A percentile compares a stretch with the other conserved stretches of the same genome.
These are phyloP conservation scores for Echites panduratus DNA, from an alignment of 257 asterid species.

Conservation along the genomic window DNA sequence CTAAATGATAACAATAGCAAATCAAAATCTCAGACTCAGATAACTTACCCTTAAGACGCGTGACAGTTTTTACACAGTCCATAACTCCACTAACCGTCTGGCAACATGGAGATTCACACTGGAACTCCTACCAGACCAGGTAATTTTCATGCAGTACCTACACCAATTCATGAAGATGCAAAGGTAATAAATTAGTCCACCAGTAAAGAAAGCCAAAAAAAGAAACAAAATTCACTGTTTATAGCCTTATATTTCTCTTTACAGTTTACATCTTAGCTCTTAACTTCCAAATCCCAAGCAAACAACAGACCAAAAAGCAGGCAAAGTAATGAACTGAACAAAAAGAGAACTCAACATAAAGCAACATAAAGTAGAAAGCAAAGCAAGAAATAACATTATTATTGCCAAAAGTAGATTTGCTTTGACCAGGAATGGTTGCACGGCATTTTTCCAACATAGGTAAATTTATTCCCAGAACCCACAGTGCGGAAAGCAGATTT, in stretches of 20 bases:
- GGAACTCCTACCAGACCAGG: background rate
- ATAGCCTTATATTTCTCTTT: background rate
- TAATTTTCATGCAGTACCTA: slow-evolving; percentile 2
- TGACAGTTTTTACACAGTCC: slow-evolving; percentile 12
- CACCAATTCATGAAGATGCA: background rate
- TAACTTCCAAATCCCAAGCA: background rate
- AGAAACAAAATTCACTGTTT: background rate
- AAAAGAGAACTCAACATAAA: background rate
- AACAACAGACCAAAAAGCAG: background rate
- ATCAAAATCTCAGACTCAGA: background rate
- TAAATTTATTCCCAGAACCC: background rate
- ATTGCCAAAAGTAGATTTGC: background rate
- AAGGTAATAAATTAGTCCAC: background rate
- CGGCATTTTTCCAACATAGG: background rate
- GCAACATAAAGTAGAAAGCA: background rate
- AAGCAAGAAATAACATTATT: background rate
- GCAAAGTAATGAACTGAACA: background rate
- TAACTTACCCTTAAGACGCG: slow-evolving; percentile 16
- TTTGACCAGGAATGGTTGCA: background rate
- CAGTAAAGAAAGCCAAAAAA: background rate
- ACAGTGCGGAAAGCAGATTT: background rate
- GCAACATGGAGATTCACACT: slow-evolving; percentile 5
- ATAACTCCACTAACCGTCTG: slow-evolving; percentile 14
- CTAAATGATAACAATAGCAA: background rate
- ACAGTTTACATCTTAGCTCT: background rate